A percentile compares a stretch with the other conserved stretches of the same genome.
Evolutionary conservation across 257 asterid species (phyloP).

Genomic region (Mitragyna speciosa): DNA sequence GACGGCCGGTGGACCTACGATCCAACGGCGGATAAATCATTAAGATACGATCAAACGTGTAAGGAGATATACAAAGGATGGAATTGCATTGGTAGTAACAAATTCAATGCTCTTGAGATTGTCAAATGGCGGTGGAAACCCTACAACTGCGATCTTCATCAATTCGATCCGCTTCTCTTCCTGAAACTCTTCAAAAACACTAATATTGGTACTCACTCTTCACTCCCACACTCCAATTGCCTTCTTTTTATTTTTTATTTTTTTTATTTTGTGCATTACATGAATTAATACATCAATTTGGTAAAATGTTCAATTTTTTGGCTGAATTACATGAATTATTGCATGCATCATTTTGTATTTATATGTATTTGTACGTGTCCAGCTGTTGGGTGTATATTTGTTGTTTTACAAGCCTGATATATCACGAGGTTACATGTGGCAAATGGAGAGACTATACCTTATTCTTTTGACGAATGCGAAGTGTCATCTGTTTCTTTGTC

Average conservation of each 20-base stretch:
- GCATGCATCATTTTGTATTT: too few relatives aligned
- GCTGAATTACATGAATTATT: too few relatives aligned
- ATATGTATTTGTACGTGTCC: too few relatives aligned
- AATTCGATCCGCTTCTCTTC: slow-evolving; percentile 64
- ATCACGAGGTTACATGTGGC: neutral
- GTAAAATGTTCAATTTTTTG: neutral
- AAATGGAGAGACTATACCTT: neutral
- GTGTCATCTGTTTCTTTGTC: neutral
- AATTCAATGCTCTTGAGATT: slow-evolving; percentile 73
- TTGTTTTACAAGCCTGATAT: neutral
- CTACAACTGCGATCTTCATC: slow-evolving; percentile 68
- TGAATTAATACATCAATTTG: neutral
- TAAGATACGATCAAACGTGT: slow-evolving; percentile 77
- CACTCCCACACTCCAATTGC: neutral
- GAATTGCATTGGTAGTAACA: slow-evolving; percentile 78
- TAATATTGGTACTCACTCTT: slow-evolving; percentile 60
- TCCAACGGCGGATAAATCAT: slow-evolving; percentile 41
- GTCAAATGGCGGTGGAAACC: slow-evolving; percentile 95
- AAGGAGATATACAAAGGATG: slow-evolving; percentile 98
- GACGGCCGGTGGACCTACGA: slow-evolving; percentile 81
- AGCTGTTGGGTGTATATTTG: neutral
- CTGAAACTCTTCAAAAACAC: slow-evolving; percentile 61
- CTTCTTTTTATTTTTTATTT: neutral
- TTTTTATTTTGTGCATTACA: neutral
- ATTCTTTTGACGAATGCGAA: neutral